These are phyloP conservation scores for Trichoderma reesei DNA, from an alignment of 495 filamentous ascomycete species.

Conservation along the genomic window DNA sequence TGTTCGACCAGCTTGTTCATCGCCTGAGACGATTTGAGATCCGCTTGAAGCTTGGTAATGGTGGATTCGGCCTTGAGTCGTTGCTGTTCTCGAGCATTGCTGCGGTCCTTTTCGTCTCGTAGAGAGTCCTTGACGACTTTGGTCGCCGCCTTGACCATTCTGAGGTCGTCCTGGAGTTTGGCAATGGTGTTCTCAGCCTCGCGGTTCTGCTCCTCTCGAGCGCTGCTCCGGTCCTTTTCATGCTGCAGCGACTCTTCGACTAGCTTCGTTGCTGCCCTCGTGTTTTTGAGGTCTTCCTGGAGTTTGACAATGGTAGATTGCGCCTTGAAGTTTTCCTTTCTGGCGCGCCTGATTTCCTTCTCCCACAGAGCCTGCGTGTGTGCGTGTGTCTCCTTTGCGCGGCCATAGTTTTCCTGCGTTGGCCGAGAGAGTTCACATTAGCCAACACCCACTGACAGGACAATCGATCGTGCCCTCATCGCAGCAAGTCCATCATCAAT, in stretches of 20 bases:
- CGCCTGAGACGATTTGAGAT: slow-evolving; percentile 54
- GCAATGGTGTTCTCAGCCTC: slow-evolving; percentile 63
- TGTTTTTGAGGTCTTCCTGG: slow-evolving; percentile 72
- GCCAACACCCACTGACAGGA: background rate
- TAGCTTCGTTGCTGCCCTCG: slow-evolving; percentile 39
- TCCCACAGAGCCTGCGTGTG: slow-evolving; percentile 68
- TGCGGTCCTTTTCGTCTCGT: slow-evolving; percentile 37
- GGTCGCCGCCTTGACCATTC: slow-evolving; percentile 46
- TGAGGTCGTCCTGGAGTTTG: slow-evolving; percentile 75
- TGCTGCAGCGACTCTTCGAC: slow-evolving; percentile 32
- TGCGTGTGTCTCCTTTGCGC: slow-evolving; percentile 62
- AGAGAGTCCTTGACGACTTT: slow-evolving; percentile 31
- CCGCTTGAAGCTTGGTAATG: slow-evolving; percentile 63
- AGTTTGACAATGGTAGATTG: slow-evolving; percentile 66
- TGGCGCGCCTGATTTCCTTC: slow-evolving; percentile 71
- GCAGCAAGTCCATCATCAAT: no score
- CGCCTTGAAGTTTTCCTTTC: slow-evolving; percentile 77
- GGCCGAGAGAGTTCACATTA: slow-evolving; percentile 4
- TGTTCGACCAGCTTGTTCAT: slow-evolving; percentile 58
- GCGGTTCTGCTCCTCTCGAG: slow-evolving; percentile 67
- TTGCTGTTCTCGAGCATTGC: slow-evolving; percentile 57
- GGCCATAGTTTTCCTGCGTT: slow-evolving; percentile 60
- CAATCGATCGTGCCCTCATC: background rate
- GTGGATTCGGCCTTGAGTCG: slow-evolving; percentile 64
- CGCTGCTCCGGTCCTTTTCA: slow-evolving; percentile 39